Conservation (phyloP, 192 early-diverging fungal species). For the Glomus cerebriforme region DNA sequence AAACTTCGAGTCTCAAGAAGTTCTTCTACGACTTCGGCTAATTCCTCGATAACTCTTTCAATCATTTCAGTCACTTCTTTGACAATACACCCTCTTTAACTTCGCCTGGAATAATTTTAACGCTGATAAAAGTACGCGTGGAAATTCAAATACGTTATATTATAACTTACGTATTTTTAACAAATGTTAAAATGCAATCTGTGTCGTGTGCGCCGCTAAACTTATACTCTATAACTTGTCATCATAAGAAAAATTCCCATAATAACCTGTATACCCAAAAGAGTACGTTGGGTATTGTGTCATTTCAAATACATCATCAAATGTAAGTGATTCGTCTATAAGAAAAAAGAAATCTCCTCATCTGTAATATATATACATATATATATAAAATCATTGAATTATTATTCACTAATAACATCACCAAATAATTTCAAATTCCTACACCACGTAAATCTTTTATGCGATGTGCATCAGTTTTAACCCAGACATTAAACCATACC, state of each 20-base stretch:
- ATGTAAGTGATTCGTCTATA: conserved; percentile 84
- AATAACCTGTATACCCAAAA: conserved; percentile 95
- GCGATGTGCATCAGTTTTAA: conserved; percentile 92
- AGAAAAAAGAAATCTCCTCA: conserved; percentile 99
- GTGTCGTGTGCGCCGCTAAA: conserved; percentile 82
- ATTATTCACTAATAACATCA: conserved; percentile 30
- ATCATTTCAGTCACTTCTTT: conserved; percentile 54
- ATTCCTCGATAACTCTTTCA: conserved; percentile 54
- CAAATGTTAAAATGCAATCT: conserved; percentile 88
- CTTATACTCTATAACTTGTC: conserved; percentile 86
- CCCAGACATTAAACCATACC: conserved; percentile 93
- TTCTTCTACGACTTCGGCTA: conserved; percentile 49
- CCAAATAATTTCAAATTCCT: conserved; percentile 42
- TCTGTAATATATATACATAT: conserved; percentile 51
- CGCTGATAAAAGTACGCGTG: conserved; percentile 20
- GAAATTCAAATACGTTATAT: not conserved
- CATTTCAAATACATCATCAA: conserved; percentile 95
- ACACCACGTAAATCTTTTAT: conserved; percentile 99
- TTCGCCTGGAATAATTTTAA: conserved; percentile 62
- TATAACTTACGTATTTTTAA: conserved; percentile 79
- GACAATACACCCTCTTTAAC: too few relatives aligned
- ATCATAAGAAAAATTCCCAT: conserved; percentile 91
- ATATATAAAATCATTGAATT: conserved; percentile 22
- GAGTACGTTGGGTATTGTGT: conserved; percentile 99
- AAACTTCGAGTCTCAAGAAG: conserved; percentile 48